Evolutionary conservation across 2,329 filamentous ascomycete genomes (phyloP).

Genomic region (Neocatenulostroma microsporum): DNA sequence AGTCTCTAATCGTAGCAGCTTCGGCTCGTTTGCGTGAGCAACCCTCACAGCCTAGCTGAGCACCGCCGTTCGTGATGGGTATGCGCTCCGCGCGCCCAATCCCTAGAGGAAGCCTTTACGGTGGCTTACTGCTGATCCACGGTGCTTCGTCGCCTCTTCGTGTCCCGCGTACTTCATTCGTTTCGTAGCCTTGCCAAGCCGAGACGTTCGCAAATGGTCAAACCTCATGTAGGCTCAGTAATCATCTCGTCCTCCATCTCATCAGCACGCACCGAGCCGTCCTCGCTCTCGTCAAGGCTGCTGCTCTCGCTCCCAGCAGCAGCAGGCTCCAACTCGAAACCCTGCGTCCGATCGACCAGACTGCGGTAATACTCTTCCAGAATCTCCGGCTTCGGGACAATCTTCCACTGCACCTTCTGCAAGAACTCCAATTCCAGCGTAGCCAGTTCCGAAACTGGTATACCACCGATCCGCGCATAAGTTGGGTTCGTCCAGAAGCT

Average conservation of each 20-base stretch:
- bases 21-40: too few species aligned
- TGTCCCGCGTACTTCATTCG: too few species aligned
- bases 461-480: slow-evolving; percentile 87
- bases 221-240: slow-evolving; percentile 6
- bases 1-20: too few species aligned
- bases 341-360: slow-evolving; percentile 61
- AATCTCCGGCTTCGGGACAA: slow-evolving; percentile 90
- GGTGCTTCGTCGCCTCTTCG: too few species aligned
- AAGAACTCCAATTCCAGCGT: slow-evolving; percentile 89
- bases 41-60: too few species aligned
- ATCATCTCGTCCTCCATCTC: slow-evolving; percentile 6
- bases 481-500: slow-evolving; percentile 98
- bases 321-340: slow-evolving; percentile 46
- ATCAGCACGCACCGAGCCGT: slow-evolving; percentile 1
- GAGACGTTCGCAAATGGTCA: slow-evolving; percentile 1
- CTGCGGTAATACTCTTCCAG: slow-evolving; percentile 89
- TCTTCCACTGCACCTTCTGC: slow-evolving; percentile 88
- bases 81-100: too few species aligned
- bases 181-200: too few species aligned
- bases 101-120: too few species aligned
- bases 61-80: too few species aligned
- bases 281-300: slow-evolving; percentile 11
- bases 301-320: slow-evolving; percentile 12
- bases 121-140: too few species aligned
- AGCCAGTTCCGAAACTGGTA: slow-evolving; percentile 82